Percentiles rank a stretch among this genome's conserved stretches.
phyloP scores from a whole-genome alignment of 1,284 basidiomycete genomes.

The Ceratobasidium theobromae region DNA sequence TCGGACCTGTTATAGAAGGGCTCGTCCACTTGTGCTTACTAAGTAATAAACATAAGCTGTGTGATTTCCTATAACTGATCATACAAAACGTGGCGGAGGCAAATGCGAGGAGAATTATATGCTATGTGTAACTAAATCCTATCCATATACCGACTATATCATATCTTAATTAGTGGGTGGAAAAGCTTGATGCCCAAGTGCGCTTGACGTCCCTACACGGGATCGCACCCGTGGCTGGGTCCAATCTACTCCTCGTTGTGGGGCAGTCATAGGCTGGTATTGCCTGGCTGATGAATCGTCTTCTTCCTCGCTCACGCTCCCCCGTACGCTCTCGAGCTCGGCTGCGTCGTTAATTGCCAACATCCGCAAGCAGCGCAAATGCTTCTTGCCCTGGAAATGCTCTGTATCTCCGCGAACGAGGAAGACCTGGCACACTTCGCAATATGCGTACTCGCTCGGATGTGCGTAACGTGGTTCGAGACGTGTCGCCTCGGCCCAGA shows the following conservation, averaged over 20 bases:
- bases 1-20: too few relatives aligned
- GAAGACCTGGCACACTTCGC: slow-evolving; percentile 18
- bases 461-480: slow-evolving; percentile 14
- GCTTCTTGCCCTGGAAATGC: slow-evolving; percentile 28
- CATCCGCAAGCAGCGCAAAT: slow-evolving; percentile 9
- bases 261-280: background rate
- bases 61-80: background rate
- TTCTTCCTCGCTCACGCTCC: slow-evolving; percentile 28
- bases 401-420: slow-evolving; percentile 5
- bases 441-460: slow-evolving; percentile 28
- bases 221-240: background rate
- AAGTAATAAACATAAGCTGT: too few relatives aligned
- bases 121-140: slow-evolving; percentile 5
- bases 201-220: background rate
- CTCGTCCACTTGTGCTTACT: too few relatives aligned
- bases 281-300: slow-evolving; percentile 1
- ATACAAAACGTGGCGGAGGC: background rate
- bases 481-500: slow-evolving; percentile 17
- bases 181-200: background rate
- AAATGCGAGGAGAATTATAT: background rate
- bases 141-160: background rate
- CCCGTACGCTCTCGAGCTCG: slow-evolving; percentile 30
- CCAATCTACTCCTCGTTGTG: background rate
- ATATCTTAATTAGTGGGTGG: background rate
- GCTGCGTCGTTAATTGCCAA: slow-evolving; percentile 10